phyloP scores from a whole-genome alignment of 2,329 filamentous ascomycete species.

The Microcyclospora tardicrescens region DNA sequence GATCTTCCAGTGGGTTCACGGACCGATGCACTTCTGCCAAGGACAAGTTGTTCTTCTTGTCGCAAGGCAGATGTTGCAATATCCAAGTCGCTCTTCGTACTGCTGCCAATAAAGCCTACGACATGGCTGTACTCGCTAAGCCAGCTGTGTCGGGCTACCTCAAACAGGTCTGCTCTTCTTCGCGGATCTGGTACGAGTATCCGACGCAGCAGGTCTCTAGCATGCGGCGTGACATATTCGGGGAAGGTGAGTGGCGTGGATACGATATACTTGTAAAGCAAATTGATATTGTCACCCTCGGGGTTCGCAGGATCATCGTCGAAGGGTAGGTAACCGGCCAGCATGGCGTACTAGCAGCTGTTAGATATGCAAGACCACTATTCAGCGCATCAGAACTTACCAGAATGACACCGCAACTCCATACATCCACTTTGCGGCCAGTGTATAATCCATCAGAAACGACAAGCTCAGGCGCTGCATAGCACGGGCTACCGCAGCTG shows the following conservation, averaged over 20 bases:
- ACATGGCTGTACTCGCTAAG: constrained; percentile 93
- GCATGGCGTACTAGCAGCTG: constrained; percentile 77
- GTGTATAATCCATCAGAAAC: constrained; percentile 97
- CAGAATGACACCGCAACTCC: constrained; percentile 97
- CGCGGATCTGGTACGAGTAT: constrained; percentile 92
- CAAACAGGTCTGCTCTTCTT: constrained; percentile 89
- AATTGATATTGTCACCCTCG: constrained; percentile 97
- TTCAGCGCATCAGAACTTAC: constrained; percentile 43
- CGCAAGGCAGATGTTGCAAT: constrained; percentile 67
- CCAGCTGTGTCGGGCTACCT: constrained; percentile 97
- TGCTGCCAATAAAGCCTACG: constrained; percentile 93
- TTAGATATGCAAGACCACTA: constrained; percentile 1
- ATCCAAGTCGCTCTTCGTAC: constrained; percentile 73
- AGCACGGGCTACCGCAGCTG: constrained; percentile 94
- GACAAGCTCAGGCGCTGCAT: constrained; percentile 90
- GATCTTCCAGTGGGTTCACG: constrained; percentile 56
- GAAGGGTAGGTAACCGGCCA: constrained; percentile 93
- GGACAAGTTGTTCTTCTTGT: constrained; percentile 42
- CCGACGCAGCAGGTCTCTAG: constrained; percentile 76
- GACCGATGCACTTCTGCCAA: constrained; percentile 84
- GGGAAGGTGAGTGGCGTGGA: constrained; percentile 94
- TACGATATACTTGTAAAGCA: constrained; percentile 98
- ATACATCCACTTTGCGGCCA: constrained; percentile 93
- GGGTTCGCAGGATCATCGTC: constrained; percentile 97
- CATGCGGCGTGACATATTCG: constrained; percentile 96